Evolutionary conservation across 345 rosid species (phyloP), one percentile per base, ranked within the genome.

Genomic region (Syzygium aromaticum): DNA sequence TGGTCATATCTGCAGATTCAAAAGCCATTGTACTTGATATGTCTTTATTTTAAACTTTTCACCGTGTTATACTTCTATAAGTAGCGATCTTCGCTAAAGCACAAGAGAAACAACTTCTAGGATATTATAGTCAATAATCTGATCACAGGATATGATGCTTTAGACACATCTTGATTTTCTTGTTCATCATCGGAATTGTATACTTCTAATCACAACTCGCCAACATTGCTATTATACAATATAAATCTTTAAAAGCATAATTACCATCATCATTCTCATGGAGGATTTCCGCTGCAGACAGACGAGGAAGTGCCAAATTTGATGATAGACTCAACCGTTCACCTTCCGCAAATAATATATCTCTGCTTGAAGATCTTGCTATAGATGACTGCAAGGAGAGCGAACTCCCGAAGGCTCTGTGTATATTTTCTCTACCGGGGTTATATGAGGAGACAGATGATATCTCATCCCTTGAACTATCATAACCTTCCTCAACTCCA

Each of bases 401-500:
- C 21, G 98, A 95, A 93, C 98, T 94, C 85, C 98, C 96, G 90
- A 98, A 95, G 59, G 91, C 86, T 86, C 91, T 94, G 88, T 91
- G 91, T 87, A 95, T 33, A 88, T 88, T 92, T 92, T 96, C 96
- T 94, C 92, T 95, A 64, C 87, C 85, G 23, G 89, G 92, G 89
- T 93, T 95, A 90, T 91, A 98, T 84, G 99, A 96, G 63, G 99
- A 98, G 91, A 96, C 94, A 88, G 99, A 95, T 52, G 95, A 95
- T 85, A 94, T 88, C 91, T 95, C 99, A 94, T 98, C 99, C 85
- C 94, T 94, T 85, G 97, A 95, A 92, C 99, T 98, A 84, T 95
- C 98, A 90, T 95, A 95, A 33, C 96, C 99, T 87, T 96, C 98
- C 89, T 95, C 98, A 85, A 91, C 91, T 87, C 92, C 93, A 73